Evolutionary conservation across 2,329 filamentous ascomycete genomes (phyloP).

Genomic region (Aschersonia sp.): DNA sequence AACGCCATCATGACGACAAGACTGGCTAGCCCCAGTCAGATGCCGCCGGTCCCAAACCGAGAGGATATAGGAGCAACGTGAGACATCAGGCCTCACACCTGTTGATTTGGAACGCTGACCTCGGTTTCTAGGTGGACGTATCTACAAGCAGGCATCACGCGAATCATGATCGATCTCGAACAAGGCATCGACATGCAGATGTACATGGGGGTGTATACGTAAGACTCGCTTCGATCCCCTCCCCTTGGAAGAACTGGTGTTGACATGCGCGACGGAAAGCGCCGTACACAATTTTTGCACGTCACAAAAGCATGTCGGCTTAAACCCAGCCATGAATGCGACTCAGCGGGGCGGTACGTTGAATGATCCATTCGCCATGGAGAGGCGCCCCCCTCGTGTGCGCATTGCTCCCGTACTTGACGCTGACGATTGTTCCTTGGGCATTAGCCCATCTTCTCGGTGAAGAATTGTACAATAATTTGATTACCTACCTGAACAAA

Average conservation of each 20-base stretch:
- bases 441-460: constrained; percentile 72
- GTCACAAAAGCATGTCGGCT: constrained; percentile 76
- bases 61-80: constrained; percentile 44
- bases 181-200: constrained; percentile 89
- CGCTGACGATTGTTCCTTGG: not conserved
- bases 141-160: constrained; percentile 73
- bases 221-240: constrained; percentile 6
- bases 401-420: not conserved
- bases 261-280: constrained; percentile 30
- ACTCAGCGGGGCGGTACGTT: constrained; percentile 46
- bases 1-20: constrained; percentile 16
- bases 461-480: constrained; percentile 86
- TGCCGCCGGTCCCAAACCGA: constrained; percentile 44
- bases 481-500: constrained; percentile 68
- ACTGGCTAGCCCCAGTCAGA: constrained; percentile 22
- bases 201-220: constrained; percentile 98
- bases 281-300: constrained; percentile 99
- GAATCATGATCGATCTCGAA: constrained; percentile 85
- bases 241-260: not conserved
- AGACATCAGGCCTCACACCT: constrained; percentile 6
- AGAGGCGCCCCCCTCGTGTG: not conserved
- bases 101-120: constrained; percentile 9
- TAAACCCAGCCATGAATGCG: constrained; percentile 22
- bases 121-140: constrained; percentile 60
- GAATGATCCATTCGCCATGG: not conserved